Percentiles rank a stretch among this genome's conserved stretches.
Conservation (phyloP, 306 rosid species). For the Lagenaria siceraria region DNA sequence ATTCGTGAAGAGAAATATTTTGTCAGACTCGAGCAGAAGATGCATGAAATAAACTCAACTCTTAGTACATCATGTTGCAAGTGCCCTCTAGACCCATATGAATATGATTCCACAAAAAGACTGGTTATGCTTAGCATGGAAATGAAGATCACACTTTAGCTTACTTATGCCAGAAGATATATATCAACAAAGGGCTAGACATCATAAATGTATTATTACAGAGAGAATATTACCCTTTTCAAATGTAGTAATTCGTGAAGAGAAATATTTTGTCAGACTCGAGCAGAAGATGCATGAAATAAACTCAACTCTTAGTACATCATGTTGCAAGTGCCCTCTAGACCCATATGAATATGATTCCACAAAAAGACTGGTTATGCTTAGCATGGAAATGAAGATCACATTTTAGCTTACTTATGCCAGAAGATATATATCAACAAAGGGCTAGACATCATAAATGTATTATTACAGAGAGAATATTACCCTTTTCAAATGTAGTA, state of each 20-base stretch:
- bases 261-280: not conserved
- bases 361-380: not conserved
- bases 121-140: not conserved
- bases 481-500: not conserved
- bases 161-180: not conserved
- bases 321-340: not conserved
- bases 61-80: not conserved
- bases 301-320: not conserved
- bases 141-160: not conserved
- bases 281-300: not conserved
- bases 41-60: not conserved
- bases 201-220: not conserved
- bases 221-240: not conserved
- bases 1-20: not conserved
- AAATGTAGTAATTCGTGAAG: not conserved
- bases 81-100: not conserved
- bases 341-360: not conserved
- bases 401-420: not conserved
- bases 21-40: not conserved
- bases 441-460: not conserved
- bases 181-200: not conserved
- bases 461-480: not conserved
- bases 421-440: not conserved
- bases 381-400: not conserved
- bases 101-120: not conserved